Percentiles rank a stretch among this genome's conserved stretches.
These are phyloP conservation scores for Globisporangium sylvaticum DNA, from an alignment of 352 stramenopile genomes.

Conservation along the genomic window DNA sequence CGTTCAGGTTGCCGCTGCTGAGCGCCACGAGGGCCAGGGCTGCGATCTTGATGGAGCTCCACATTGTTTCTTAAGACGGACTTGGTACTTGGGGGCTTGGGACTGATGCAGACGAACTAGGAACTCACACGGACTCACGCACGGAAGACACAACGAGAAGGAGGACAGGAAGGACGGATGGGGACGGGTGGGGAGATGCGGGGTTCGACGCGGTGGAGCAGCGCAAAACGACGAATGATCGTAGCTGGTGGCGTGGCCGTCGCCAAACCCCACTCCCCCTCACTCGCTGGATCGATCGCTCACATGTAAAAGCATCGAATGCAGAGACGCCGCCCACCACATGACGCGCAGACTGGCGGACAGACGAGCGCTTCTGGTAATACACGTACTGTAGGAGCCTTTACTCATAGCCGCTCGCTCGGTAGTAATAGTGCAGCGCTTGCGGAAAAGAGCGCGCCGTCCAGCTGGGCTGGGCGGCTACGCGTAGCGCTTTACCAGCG, in stretches of 20 bases:
- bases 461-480: slow-evolving; percentile 3
- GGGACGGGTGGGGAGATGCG: neutral
- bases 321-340: slow-evolving; percentile 3
- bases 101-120: neutral
- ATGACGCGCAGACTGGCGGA: slow-evolving; percentile 4
- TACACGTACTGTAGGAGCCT: neutral
- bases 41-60: slow-evolving; percentile 13
- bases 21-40: slow-evolving; percentile 1
- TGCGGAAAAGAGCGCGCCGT: slow-evolving; percentile 1
- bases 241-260: neutral
- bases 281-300: neutral
- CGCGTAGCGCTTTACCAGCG: neutral
- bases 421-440: neutral
- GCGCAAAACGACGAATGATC: slow-evolving; percentile 19
- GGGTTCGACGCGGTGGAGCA: neutral
- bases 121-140: slow-evolving; percentile 1
- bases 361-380: slow-evolving; percentile 3
- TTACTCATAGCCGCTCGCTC: neutral
- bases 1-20: neutral
- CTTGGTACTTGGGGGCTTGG: neutral
- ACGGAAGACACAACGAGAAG: slow-evolving; percentile 4
- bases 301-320: slow-evolving; percentile 4
- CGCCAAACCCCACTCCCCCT: neutral
- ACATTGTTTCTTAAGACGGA: slow-evolving; percentile 6
- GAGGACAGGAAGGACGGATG: neutral